Evolutionary conservation across 2,329 filamentous ascomycete species (phyloP), one percentile per base, ranked within the genome.

Genomic region (Epichloe aotearoae): DNA sequence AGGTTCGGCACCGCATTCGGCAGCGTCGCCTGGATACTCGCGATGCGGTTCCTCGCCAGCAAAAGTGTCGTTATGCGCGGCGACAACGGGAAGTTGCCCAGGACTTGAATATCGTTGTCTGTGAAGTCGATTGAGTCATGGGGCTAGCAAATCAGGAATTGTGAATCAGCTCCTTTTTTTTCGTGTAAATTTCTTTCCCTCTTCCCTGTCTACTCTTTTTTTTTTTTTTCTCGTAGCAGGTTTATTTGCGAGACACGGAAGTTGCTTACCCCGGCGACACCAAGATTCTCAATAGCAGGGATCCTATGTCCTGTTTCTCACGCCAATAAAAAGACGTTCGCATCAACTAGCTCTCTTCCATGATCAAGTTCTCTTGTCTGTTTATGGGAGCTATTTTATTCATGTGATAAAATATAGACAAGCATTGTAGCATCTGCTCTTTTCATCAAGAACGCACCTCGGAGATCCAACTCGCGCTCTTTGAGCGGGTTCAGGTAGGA

Each of bases 401-500:
- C 20, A 46, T 36, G 17, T 37, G 14, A 38, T 20, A 23, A 7
- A 36, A 38, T n/a, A 47, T 43, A 54, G 46, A 52, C 53, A 46
- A 61, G 80, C 19, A 26, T 23, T 89, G 87, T 87, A 95, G 88
- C 82, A 95, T 93, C 89, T 91, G 87, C 77, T 83, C 88, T 88
- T 95, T 88, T 86, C 86, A 56, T 81, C n/a, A 46, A 37, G 15
- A 63, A 72, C 89, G 82, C 86, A 97, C 93, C 93, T 95, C 93
- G 84, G 64, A 98, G 88, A 77, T 97, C 90, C 69, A 98, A 82
- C 80, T 98, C 93, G 71, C 93, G 88, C 79, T 98, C 93, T 74
- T 93, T 95, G 70, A 98, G 80, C 68, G 91, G 90, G 73, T 97
- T 98, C 72, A 97, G 86, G 78, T 96, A 98, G 69, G 91, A 96